These are phyloP conservation scores for Fraxinus baroniana DNA, from an alignment of 305 asterid genomes.

Conservation along the genomic window DNA sequence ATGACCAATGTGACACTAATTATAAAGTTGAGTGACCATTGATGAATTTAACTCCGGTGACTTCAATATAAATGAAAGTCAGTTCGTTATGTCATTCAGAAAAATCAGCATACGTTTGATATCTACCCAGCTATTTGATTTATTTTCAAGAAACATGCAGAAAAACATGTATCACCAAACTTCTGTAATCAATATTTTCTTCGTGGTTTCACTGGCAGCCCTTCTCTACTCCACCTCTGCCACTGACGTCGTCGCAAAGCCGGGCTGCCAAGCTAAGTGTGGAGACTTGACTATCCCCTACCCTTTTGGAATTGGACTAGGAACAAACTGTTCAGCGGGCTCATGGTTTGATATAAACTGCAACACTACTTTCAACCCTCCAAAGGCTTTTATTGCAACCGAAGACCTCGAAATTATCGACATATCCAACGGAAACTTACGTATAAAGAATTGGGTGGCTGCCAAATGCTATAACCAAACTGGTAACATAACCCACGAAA, in stretches of 20 bases:
- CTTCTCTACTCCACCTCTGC: not conserved
- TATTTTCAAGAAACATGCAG: too few species aligned
- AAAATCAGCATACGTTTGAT: not conserved
- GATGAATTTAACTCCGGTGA: not conserved
- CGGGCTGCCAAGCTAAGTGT: constrained; percentile 18
- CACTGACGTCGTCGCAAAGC: not conserved
- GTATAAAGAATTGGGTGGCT: constrained; percentile 21
- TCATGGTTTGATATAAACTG: constrained; percentile 20
- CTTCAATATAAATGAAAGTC: not conserved
- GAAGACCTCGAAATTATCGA: constrained; percentile 5
- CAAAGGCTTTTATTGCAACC: constrained; percentile 13
- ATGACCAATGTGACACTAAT: too few species aligned
- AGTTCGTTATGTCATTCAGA: not conserved
- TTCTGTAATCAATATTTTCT: not conserved
- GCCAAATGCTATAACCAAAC: constrained; percentile 6
- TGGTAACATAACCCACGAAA: constrained; percentile 3
- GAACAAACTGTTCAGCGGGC: constrained; percentile 17
- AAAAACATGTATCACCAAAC: not conserved
- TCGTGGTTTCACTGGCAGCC: not conserved
- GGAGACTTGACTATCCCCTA: constrained; percentile 24
- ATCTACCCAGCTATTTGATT: too few species aligned
- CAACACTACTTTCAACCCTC: constrained; percentile 20
- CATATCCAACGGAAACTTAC: constrained; percentile 19
- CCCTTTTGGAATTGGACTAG: constrained; percentile 28
- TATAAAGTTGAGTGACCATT: too few species aligned